Conservation (phyloP, 257 asterid genomes). For the Asclepias syriaca region DNA sequence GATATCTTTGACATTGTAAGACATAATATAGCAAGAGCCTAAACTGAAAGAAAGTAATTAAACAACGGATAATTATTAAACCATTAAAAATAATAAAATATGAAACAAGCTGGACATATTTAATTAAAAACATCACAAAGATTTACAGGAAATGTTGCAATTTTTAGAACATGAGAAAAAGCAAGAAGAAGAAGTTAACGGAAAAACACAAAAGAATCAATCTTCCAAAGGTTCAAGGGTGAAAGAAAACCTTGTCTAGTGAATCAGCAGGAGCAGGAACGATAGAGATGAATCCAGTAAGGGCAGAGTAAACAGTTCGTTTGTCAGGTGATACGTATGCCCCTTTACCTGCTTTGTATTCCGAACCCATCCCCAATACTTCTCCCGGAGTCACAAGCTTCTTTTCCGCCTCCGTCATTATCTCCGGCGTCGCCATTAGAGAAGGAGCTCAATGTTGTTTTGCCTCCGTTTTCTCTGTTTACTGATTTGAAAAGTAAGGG, state of each 20-base stretch:
- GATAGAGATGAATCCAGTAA: conserved; percentile 65
- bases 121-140: background rate
- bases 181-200: background rate
- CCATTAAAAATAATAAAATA: background rate
- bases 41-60: background rate
- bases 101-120: background rate
- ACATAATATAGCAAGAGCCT: background rate
- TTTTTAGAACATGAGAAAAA: background rate
- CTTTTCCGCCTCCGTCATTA: conserved; percentile 20
- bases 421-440: conserved; percentile 1
- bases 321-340: conserved; percentile 54
- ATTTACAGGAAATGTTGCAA: background rate
- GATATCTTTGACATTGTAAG: background rate
- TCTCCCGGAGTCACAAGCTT: conserved; percentile 81
- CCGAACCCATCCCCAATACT: conserved; percentile 61
- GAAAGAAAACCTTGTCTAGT: conserved; percentile 44
- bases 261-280: conserved; percentile 46
- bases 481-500: background rate
- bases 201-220: background rate
- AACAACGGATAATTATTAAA: background rate
- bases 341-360: conserved; percentile 73
- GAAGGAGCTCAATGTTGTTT: background rate
- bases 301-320: conserved; percentile 59
- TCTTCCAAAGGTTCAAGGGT: background rate
- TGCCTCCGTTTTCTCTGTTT: background rate